These are phyloP conservation scores for Quercus ilex DNA, from an alignment of 306 rosid genomes.

Conservation along the genomic window DNA sequence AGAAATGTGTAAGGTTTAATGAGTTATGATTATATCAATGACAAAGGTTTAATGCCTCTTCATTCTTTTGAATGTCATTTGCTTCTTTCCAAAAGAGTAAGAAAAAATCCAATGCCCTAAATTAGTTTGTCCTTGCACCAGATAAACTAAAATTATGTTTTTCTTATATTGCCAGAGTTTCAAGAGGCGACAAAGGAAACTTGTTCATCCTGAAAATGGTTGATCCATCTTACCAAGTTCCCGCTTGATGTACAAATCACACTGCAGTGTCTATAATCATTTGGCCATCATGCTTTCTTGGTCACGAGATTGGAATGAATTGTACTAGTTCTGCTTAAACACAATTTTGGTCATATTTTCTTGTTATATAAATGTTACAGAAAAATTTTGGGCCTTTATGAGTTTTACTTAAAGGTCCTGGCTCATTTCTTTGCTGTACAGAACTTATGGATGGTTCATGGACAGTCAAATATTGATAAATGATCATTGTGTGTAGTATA, in stretches of 20 bases:
- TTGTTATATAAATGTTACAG: neutral
- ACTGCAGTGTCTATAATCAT: neutral
- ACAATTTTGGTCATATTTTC: neutral
- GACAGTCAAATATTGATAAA: too few species aligned
- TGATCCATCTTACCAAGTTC: conserved; percentile 79
- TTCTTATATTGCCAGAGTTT: conserved; percentile 53
- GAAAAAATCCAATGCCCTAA: too few species aligned
- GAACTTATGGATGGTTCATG: neutral
- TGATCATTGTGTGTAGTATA: too few species aligned
- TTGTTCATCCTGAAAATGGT: conserved; percentile 83
- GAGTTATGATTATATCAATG: too few species aligned
- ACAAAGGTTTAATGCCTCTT: too few species aligned
- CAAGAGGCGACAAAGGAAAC: conserved; percentile 94
- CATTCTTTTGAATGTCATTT: too few species aligned
- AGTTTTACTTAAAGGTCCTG: neutral
- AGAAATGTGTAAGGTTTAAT: too few species aligned
- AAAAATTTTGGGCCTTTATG: neutral
- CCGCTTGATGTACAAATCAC: conserved; percentile 32
- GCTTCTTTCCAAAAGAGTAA: too few species aligned
- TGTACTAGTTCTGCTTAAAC: neutral
- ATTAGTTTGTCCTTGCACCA: too few species aligned
- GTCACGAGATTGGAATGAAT: neutral
- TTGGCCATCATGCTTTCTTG: neutral
- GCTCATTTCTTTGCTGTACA: neutral
- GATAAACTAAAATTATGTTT: neutral